Evolutionary conservation across 805 yeast species (phyloP), one percentile per base, ranked within the genome.

Genomic region (Ogataea glucozyma): DNA sequence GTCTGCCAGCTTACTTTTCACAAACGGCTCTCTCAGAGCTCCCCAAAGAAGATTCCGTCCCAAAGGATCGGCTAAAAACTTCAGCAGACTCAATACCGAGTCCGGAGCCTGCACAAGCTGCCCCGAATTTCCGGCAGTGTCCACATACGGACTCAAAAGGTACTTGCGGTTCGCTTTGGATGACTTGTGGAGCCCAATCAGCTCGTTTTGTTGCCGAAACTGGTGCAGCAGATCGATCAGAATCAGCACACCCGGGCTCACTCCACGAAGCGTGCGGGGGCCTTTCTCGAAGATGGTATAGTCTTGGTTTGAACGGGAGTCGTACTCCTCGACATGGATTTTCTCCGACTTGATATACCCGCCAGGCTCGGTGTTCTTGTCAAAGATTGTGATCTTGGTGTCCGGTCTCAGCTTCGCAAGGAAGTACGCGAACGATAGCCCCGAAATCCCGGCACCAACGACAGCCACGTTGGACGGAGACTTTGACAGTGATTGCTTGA

Each of bases 361-460:
- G 11, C 97, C 97, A 4, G 78, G 64, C 29, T 79, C 66, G 1
- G 55, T 41, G 1, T 71, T 49, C 13, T 73, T 58, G 48, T 91
- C 98, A 44, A 73, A 76, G 0, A 91, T 57, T 1, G 77, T 76
- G 33, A 91, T 73, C 4, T 66, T 63, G 14, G 87, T 53, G 60
- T 89, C 96, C 0, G 97, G 97, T 38, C 96, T 71, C n/a, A 88
- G 61, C 41, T 75, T 76, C 26, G 73, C 70, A 11, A 89, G 67
- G 55, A 83, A 85, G 54, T 83, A 85, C 1, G 85, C 78, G 57
- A 76, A 85, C 2, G 88, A 69, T 3, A 93, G 69, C 0, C 97
- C 97, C 0, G 96, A 85, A 2, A 91, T 76, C 0, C 99, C 99
- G 1, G 86, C 83, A 0, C 99, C 99, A 1, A 89, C 58, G 0